A percentile compares a stretch with the other conserved stretches of the same genome.
These are phyloP conservation scores for Penicillium ochrochloron DNA, from an alignment of 495 filamentous ascomycete species.

Conservation along the genomic window DNA sequence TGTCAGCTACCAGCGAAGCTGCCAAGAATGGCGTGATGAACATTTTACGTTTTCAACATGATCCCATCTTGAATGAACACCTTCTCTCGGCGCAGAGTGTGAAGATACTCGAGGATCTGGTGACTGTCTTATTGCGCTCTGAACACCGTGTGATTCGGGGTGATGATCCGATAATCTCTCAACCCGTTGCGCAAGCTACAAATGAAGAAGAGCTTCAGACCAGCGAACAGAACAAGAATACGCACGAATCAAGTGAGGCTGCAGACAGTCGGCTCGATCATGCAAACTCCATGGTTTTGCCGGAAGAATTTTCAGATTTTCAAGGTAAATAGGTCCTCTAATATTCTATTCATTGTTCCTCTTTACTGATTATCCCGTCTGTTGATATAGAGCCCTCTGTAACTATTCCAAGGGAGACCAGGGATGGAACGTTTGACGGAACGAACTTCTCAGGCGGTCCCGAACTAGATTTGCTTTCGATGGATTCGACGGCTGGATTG, in stretches of 20 bases:
- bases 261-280: neutral
- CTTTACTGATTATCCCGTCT: neutral
- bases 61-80: neutral
- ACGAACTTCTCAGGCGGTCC: neutral
- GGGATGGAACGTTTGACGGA: neutral
- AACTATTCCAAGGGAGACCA: neutral
- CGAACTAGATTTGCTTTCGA: neutral
- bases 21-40: neutral
- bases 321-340: neutral
- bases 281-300: too few relatives aligned
- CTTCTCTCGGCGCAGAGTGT: neutral
- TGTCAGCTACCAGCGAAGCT: neutral
- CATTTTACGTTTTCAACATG: neutral
- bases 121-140: neutral
- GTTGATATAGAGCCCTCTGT: neutral
- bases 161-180: neutral
- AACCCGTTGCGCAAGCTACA: neutral
- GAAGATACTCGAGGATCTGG: neutral
- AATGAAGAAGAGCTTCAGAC: neutral
- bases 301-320: neutral
- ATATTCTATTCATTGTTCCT: neutral
- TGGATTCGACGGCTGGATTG: neutral
- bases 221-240: neutral
- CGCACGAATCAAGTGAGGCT: neutral
- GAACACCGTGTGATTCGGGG: neutral